phyloP scores from a whole-genome alignment of 73 alveolate species.

The Blepharisma japonicum region DNA sequence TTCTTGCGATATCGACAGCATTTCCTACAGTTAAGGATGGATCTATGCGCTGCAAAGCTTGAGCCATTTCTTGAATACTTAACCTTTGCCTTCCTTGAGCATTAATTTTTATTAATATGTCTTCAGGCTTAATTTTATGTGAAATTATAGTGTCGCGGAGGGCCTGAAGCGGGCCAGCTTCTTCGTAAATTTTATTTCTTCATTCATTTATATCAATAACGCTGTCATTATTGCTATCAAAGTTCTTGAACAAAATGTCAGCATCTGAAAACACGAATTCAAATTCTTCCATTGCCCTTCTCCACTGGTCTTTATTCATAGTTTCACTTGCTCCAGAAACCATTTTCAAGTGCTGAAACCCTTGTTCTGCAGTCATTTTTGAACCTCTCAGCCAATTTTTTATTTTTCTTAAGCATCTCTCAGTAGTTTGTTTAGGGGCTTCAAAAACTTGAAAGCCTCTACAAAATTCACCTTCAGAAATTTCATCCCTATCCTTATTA shows the following conservation, averaged over 20 bases:
- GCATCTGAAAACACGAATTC: background rate
- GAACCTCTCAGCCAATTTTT: conserved; percentile 2
- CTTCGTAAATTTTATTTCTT: background rate
- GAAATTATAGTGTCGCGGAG: conserved; percentile 6
- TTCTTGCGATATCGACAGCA: conserved; percentile 16
- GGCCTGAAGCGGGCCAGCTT: background rate
- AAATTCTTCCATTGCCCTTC: background rate
- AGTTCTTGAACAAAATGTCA: background rate
- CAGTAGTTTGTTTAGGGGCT: background rate
- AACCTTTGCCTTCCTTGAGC: background rate
- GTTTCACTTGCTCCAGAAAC: background rate
- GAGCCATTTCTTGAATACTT: background rate
- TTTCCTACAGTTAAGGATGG: background rate
- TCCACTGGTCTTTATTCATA: background rate
- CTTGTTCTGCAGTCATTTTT: conserved; percentile 4
- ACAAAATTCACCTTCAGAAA: background rate
- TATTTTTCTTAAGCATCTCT: background rate
- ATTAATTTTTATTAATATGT: conserved; percentile 9
- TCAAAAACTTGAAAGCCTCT: background rate
- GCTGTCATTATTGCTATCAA: conserved; percentile 2
- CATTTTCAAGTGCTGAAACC: background rate
- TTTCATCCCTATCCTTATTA: background rate
- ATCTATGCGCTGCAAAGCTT: background rate
- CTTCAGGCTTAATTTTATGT: background rate
- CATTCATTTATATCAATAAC: background rate